Evolutionary conservation across 176 grass and related monocot genomes (phyloP), one percentile per base, ranked within the genome.

Genomic region (Calamus simplicifolius): DNA sequence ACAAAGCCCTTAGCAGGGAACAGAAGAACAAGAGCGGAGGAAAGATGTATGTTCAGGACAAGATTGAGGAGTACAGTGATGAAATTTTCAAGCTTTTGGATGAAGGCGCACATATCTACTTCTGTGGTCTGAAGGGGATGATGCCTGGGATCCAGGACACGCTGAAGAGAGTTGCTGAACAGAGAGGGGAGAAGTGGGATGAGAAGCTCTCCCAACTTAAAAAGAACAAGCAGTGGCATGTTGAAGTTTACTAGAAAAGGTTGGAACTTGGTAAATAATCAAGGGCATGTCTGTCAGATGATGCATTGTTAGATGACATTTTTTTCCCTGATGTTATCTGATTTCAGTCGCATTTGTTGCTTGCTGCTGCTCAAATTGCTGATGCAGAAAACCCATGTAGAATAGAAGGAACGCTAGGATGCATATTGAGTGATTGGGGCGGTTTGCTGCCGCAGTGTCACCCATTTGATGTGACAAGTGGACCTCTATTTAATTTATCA

Each of bases 31-130:
- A 63, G 68, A 90, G 21, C 2, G 86, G 86, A 3, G 80, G 80
- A 25, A 87, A 96, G 77, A 90, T 95, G 91, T 95, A 95, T 2
- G 86, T 90, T 29, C 91, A 96, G 74, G 91, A 96, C 69, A 96
- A 85, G 75, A 96, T 90, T 48, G 91, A 87, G 72, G 91, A 90
- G 75, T 96, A 96, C 77, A 90, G 83, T 18, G 83, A 90, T 51
- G 72, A 90, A 68, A 85, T 96, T 27, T 90, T 90, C 58, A 96
- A 80, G 75, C 86, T 96, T 50, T 67, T 96, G 29, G 86, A 90
- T 58, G 57, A 61, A 3, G 83, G 91, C 4, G 83, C 86, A 0
- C 86, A 90, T 62, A 96, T 96, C 50, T 96, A 87, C 75, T 96
- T 90, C 7, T 90, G 91, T 21, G 86, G 80, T 70, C 79, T 96